Percentiles rank a stretch among this genome's conserved stretches.
Conservation (phyloP, 257 asterid species). For the Rauvolfia tetraphylla region DNA sequence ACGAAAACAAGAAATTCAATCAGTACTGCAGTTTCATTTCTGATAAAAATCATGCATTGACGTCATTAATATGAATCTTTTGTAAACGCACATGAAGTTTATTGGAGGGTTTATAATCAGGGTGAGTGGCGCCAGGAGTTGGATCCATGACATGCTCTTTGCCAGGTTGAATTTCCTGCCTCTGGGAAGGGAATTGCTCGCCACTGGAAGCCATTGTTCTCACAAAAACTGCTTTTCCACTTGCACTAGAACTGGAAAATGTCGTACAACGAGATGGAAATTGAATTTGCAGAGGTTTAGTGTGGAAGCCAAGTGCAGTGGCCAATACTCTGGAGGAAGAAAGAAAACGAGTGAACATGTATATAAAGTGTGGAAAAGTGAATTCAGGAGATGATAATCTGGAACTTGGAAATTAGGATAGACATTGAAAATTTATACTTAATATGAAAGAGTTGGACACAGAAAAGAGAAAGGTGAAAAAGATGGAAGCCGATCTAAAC, state of each 20-base stretch:
- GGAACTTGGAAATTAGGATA: no score
- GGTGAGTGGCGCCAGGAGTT: conserved; percentile 31
- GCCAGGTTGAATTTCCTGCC: conserved; percentile 73
- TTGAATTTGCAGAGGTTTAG: background rate
- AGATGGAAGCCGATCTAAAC: conserved; percentile 10
- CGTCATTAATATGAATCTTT: no score
- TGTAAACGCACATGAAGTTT: conserved; percentile 44
- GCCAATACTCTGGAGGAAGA: conserved; percentile 12
- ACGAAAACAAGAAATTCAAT: background rate
- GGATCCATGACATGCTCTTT: conserved; percentile 80
- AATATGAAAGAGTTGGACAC: background rate
- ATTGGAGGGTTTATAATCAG: conserved; percentile 54
- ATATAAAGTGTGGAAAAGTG: background rate
- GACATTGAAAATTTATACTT: no score
- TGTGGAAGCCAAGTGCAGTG: background rate
- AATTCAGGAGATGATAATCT: background rate
- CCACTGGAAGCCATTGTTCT: conserved; percentile 55
- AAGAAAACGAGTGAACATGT: conserved; percentile 11
- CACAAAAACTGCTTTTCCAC: conserved; percentile 5
- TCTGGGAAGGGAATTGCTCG: conserved; percentile 58
- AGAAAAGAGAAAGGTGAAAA: background rate
- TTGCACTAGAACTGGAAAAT: background rate
- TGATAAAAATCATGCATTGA: no score
- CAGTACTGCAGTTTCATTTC: no score
- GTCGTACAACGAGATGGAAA: background rate